Base-by-base conservation (phyloP, 148 eudicot genomes). In the Dysphania ambrosioides region DNA sequence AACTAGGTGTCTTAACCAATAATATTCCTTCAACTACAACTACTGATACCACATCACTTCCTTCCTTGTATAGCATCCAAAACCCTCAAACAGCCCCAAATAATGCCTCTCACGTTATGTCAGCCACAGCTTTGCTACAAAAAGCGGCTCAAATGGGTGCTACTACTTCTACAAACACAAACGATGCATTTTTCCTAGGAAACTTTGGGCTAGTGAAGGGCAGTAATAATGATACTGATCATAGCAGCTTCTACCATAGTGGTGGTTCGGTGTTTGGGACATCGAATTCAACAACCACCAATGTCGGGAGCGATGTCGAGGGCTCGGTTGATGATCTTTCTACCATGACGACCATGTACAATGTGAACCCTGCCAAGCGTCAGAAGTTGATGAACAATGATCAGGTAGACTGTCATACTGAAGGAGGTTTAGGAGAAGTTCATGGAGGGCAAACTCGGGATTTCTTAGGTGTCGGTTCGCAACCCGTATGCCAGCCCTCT, bases 131-230 rank as follows among this genome's bases (percentile, higher is more conserved):
- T 73, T 78, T 93, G 35, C 58, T 93, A 51, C 91, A 89, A 74
- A 90, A 89, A 76, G 98, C 98, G 27, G 90, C 96, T 18, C 93
- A 89, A 76, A 86, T 93, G 36, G 93, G 96, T 26, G 81, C 90
- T 23, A 85, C 87, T n/a, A n/a, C n/a, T 6, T 69, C 75, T 44
- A 73, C 78, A 21, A 61, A 61, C 5, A 56, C 62, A 2, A 30
- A 72, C 66, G 81, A 84, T 51, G 81, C 77, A 19, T 70, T 80
- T 51, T 80, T 82, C 75, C 74, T 85, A 2, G 86, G 85, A 57
- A 84, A 73, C 80, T 82, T 82, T 75, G 85, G 86, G 36, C 31
- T 80, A 58, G 71, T 75, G n/a, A 64, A 56, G 72, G 79, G 58
- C 15, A 75, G 41, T 24, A 75, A 38, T 55, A 70, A 78, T 64